Evolutionary conservation across 2,329 filamentous ascomycete genomes (phyloP).

Genomic region (Dothideomycetes sp.): DNA sequence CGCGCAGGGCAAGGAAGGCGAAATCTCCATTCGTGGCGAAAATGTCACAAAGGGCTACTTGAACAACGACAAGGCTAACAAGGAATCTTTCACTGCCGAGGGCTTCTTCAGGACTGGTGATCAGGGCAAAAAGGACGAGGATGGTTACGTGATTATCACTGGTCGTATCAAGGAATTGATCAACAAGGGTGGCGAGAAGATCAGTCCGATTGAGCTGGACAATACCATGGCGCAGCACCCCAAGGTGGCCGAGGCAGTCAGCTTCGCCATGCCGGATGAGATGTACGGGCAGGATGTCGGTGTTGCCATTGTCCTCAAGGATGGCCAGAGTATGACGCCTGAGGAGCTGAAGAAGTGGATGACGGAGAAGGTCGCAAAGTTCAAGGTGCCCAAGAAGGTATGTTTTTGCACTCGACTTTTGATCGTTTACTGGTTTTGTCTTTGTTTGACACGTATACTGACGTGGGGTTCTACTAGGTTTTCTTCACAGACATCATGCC

Average conservation of each 20-base stretch:
- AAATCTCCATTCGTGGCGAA: slow-evolving; percentile 72
- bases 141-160: slow-evolving; percentile 77
- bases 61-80: slow-evolving; percentile 70
- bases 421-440: too few relatives aligned
- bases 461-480: slow-evolving; percentile 1
- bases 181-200: slow-evolving; percentile 84
- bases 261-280: slow-evolving; percentile 72
- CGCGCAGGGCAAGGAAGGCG: slow-evolving; percentile 58
- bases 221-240: slow-evolving; percentile 68
- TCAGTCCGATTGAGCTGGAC: slow-evolving; percentile 78
- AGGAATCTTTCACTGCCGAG: slow-evolving; percentile 58
- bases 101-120: slow-evolving; percentile 85
- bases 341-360: slow-evolving; percentile 60
- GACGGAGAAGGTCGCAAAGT: slow-evolving; percentile 60
- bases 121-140: slow-evolving; percentile 67
- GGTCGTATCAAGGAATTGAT: slow-evolving; percentile 91
- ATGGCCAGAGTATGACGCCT: slow-evolving; percentile 41
- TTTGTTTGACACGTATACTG: too few relatives aligned
- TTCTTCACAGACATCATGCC: slow-evolving; percentile 74
- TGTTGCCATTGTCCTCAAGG: slow-evolving; percentile 64
- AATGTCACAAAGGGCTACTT: slow-evolving; percentile 80
- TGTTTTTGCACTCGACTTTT: too few relatives aligned
- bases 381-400: slow-evolving; percentile 68
- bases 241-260: slow-evolving; percentile 65
- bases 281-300: slow-evolving; percentile 76